phyloP scores from a whole-genome alignment of 1,284 basidiomycete species.

The Ganoderma sinense region DNA sequence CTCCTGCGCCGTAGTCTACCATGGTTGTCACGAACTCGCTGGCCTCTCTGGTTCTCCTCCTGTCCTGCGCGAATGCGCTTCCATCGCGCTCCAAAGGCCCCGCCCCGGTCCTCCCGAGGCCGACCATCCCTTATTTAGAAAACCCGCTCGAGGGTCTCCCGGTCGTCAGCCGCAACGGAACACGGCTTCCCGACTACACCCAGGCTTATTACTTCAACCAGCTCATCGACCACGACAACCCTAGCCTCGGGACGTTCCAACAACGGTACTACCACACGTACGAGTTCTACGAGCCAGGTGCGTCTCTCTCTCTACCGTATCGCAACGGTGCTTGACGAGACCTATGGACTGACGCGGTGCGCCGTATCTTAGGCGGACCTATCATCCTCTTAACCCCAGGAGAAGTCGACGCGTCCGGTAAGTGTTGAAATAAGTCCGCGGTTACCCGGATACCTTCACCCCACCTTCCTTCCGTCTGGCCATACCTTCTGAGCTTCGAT shows the following conservation, averaged over 20 bases:
- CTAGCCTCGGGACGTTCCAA: slow-evolving; percentile 71
- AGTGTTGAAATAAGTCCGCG: slow-evolving; percentile 13
- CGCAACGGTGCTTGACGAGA: background rate
- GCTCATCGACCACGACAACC: slow-evolving; percentile 75
- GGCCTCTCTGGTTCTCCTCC: background rate
- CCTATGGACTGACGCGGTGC: background rate
- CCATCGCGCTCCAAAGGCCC: slow-evolving; percentile 11
- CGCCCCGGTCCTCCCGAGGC: slow-evolving; percentile 10
- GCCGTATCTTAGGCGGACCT: slow-evolving; percentile 59
- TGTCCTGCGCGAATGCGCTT: background rate
- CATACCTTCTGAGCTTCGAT: background rate
- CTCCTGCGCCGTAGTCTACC: background rate
- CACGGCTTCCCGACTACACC: slow-evolving; percentile 38
- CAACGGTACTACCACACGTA: slow-evolving; percentile 77
- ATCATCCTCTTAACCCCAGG: slow-evolving; percentile 67
- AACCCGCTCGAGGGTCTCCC: slow-evolving; percentile 14
- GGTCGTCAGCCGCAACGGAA: slow-evolving; percentile 35
- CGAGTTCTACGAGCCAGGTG: slow-evolving; percentile 67
- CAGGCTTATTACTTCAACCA: slow-evolving; percentile 70
- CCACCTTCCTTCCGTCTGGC: background rate
- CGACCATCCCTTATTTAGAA: slow-evolving; percentile 17
- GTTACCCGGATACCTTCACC: slow-evolving; percentile 8
- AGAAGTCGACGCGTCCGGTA: slow-evolving; percentile 53
- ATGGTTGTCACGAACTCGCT: background rate
- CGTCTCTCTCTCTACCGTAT: background rate